Conservation (phyloP, 768 basidiomycete species). For the Trametes coccinea region DNA sequence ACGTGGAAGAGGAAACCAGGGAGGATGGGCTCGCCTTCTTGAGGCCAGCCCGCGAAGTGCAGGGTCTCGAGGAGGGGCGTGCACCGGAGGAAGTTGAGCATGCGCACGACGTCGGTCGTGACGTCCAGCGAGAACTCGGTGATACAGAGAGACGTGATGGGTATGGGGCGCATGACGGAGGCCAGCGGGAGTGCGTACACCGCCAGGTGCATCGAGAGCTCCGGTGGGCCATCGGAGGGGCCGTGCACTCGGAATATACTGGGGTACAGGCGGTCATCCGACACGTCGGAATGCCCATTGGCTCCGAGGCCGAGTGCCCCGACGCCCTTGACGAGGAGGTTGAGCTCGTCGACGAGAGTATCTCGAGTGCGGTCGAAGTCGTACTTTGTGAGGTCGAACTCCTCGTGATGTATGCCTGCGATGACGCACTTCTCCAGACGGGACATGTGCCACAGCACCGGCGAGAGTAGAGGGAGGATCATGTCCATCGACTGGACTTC, state of each 20-base stretch:
- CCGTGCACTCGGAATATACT: constrained; percentile 14
- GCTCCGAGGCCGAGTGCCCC: constrained; percentile 13
- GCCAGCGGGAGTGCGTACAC: constrained; percentile 51
- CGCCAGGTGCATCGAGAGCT: constrained; percentile 47
- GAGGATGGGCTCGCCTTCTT: constrained; percentile 39
- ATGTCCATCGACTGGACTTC: constrained; percentile 50
- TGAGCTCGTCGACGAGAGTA: constrained; percentile 27
- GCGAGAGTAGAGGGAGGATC: constrained; percentile 64
- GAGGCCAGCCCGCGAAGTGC: constrained; percentile 54
- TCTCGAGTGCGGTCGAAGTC: constrained; percentile 17
- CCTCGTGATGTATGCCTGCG: constrained; percentile 37
- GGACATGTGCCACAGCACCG: constrained; percentile 53
- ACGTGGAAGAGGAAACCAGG: constrained; percentile 40
- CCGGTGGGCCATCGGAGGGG: constrained; percentile 11
- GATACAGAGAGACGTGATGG: constrained; percentile 59
- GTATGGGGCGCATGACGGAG: constrained; percentile 45
- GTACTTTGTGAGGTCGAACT: constrained; percentile 31
- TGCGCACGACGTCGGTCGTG: constrained; percentile 45
- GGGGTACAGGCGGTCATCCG: constrained; percentile 15
- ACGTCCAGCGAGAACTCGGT: constrained; percentile 45
- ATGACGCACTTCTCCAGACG: constrained; percentile 61
- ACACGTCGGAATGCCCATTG: constrained; percentile 11
- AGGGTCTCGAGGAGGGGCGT: constrained; percentile 65
- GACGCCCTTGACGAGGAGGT: constrained; percentile 25
- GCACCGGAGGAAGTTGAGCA: constrained; percentile 60